These are phyloP conservation scores for Gossypium thurberi DNA, from an alignment of 345 rosid genomes.

Conservation along the genomic window DNA sequence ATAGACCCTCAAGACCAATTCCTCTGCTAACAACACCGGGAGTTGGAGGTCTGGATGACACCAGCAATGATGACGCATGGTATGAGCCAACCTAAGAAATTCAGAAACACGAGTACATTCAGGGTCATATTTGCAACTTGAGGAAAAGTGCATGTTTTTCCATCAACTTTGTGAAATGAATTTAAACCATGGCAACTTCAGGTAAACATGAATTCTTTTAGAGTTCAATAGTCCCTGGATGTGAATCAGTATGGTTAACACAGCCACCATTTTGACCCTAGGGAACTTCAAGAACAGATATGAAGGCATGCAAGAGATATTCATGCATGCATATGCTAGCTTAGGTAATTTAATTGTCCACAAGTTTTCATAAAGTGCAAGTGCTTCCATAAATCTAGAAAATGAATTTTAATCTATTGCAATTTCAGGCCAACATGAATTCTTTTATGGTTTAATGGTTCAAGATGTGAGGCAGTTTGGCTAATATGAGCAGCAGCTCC, in stretches of 20 bases:
- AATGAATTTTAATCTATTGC: not conserved
- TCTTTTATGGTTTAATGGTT: not conserved
- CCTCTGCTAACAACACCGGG: slow-evolving; percentile 86
- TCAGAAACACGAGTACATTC: slow-evolving; percentile 2
- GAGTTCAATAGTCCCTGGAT: not conserved
- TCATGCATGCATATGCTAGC: not conserved
- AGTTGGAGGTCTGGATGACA: slow-evolving; percentile 92
- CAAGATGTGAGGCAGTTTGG: not conserved
- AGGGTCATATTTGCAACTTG: not conserved
- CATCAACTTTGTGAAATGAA: not conserved
- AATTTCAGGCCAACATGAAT: not conserved
- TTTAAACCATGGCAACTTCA: not conserved
- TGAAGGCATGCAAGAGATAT: not conserved
- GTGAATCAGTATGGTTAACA: not conserved
- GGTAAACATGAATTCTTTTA: not conserved
- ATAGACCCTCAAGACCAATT: slow-evolving; percentile 91
- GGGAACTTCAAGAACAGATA: not conserved
- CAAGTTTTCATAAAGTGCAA: not conserved
- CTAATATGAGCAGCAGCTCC: not conserved
- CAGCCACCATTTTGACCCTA: not conserved
- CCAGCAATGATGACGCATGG: slow-evolving; percentile 84
- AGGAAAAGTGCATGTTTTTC: not conserved
- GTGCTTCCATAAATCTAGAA: not conserved
- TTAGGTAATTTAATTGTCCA: not conserved
- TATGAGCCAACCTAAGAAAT: slow-evolving; percentile 79